Evolutionary conservation across 2,329 filamentous ascomycete genomes (phyloP).

Genomic region (Cladorrhinum sp.): DNA sequence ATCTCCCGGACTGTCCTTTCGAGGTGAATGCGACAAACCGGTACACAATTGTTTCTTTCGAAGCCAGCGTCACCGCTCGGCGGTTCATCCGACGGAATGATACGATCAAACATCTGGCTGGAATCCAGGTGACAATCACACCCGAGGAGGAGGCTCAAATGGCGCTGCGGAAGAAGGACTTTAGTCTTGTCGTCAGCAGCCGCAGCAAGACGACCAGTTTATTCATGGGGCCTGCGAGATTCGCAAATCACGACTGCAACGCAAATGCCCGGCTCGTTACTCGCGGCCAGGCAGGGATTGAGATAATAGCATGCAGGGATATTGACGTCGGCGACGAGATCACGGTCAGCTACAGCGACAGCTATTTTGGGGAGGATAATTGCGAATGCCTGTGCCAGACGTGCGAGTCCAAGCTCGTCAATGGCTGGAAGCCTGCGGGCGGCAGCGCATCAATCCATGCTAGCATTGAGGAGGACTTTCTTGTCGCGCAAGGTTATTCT

Average conservation of each 20-base stretch:
- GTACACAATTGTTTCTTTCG: slow-evolving; percentile 86
- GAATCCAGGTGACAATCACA: slow-evolving; percentile 89
- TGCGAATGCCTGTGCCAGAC: slow-evolving; percentile 90
- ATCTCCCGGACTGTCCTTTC: slow-evolving; percentile 89
- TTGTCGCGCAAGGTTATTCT: slow-evolving; percentile 47
- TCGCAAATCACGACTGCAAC: slow-evolving; percentile 95
- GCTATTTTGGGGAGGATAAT: slow-evolving; percentile 93
- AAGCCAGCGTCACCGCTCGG: slow-evolving; percentile 82
- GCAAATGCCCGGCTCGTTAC: slow-evolving; percentile 88
- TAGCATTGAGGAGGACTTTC: slow-evolving; percentile 52
- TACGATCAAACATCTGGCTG: slow-evolving; percentile 83
- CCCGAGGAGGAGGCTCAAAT: slow-evolving; percentile 84
- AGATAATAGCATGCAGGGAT: slow-evolving; percentile 78
- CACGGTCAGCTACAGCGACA: slow-evolving; percentile 91
- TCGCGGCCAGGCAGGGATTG: slow-evolving; percentile 79
- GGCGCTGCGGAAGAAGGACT: slow-evolving; percentile 80
- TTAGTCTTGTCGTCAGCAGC: slow-evolving; percentile 93
- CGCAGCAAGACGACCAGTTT: slow-evolving; percentile 86
- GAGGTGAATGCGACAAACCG: slow-evolving; percentile 90
- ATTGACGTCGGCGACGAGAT: slow-evolving; percentile 91
- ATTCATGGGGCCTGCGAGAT: slow-evolving; percentile 91
- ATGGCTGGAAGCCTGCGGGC: slow-evolving; percentile 72
- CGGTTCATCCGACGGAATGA: slow-evolving; percentile 77
- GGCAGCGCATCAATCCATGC: slow-evolving; percentile 44
- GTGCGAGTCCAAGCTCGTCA: slow-evolving; percentile 71